Percentiles rank a stretch among this genome's conserved stretches.
phyloP scores from a whole-genome alignment of 495 filamentous ascomycete genomes.

The Podospora bellae-mahoneyi region DNA sequence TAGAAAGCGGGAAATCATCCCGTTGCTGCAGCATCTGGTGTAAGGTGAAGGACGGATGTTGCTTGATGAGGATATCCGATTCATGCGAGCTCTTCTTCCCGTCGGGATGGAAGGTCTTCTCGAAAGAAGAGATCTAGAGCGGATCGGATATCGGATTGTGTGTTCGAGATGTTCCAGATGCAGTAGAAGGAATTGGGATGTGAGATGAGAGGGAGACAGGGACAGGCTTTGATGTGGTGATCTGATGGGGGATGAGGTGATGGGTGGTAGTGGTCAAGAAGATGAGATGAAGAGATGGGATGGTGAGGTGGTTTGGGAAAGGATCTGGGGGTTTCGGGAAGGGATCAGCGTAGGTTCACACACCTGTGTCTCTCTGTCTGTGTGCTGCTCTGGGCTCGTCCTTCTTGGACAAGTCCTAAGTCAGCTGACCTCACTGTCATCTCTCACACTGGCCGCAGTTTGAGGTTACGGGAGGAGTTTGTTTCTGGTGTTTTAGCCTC shows the following conservation, averaged over 20 bases:
- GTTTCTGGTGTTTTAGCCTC: conserved; percentile 9
- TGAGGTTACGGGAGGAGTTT: neutral
- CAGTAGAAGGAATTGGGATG: neutral
- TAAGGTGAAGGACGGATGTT: neutral
- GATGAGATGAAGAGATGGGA: neutral
- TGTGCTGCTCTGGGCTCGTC: neutral
- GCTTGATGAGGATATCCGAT: conserved; percentile 3
- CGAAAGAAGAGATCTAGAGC: neutral
- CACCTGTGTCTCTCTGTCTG: neutral
- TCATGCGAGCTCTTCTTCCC: neutral
- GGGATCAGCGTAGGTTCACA: too few species aligned
- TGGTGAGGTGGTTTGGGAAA: neutral
- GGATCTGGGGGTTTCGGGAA: neutral
- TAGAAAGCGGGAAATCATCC: neutral
- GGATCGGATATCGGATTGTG: neutral
- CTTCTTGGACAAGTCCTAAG: neutral
- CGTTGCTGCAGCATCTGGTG: neutral
- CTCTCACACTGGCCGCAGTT: neutral
- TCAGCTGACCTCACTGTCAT: neutral
- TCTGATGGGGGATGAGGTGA: neutral
- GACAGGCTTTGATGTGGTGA: neutral
- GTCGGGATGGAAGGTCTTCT: neutral
- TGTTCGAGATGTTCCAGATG: neutral
- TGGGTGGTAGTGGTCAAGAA: neutral
- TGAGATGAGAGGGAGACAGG: neutral